Base-by-base conservation (phyloP, 2,329 filamentous ascomycete genomes). In the Chlorencoelia australis region DNA sequence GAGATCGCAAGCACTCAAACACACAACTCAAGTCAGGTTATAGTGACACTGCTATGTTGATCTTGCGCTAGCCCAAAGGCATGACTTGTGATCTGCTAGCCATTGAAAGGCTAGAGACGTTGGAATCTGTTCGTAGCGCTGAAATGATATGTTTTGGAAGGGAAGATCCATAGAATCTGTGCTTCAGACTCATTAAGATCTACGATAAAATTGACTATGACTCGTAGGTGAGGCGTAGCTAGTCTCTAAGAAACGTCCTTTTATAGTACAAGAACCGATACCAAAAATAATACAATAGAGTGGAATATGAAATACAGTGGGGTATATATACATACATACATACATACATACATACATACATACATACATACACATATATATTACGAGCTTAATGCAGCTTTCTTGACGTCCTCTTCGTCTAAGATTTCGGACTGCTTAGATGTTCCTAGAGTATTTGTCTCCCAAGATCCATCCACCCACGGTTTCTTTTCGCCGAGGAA, bases 401-500 rank as follows among this genome's bases (percentile, higher is more conserved):
- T 37, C 39, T 51, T 51, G 7, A 46, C 46, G 41, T 50, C 44
- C 14, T 40, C 50, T 22, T 52, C 56, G 52, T 41, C 50, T 36
- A 36, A 48, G 42, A 42, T 48, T 40, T 53, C 56, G 7, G 45
- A 37, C 22, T 48, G 54, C 38, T 71, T 66, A 41, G 76, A 66
- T 53, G 88, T 79, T 5, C 68, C 73, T 63, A 94, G 75, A 56
- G 89, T 82, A 42, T 75, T 73, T 17, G 86, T 65, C 35, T 74
- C 71, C 89, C 89, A 96, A 10, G 65, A 63, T 16, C 66, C 69
- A 47, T 85, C 78, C 16, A 81, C 73, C 79, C 84, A 94, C 8
- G 79, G 69, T 57, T 83, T 84, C 64, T 79, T 82, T 65, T 89
- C 80, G 24, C 89, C 89, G 4, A 98, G 67, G 44, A 96, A 80